Evolutionary conservation across 352 stramenopile species (phyloP).

Genomic region (Phytopythium vexans): DNA sequence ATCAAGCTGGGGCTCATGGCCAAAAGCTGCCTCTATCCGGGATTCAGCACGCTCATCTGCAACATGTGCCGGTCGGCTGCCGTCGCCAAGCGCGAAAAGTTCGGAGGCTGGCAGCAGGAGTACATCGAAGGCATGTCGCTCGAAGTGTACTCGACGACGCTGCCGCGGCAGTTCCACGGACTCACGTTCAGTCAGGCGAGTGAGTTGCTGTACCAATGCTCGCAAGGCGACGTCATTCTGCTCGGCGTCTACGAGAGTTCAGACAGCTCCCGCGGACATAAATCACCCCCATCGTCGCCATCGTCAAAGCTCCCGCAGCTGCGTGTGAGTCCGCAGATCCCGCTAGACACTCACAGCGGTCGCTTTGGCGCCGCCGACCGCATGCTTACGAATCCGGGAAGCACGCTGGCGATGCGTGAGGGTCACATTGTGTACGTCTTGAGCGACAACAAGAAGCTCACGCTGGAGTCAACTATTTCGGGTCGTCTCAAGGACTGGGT

Average conservation of each 20-base stretch:
- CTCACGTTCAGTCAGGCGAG: conserved; percentile 54
- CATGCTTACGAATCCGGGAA: conserved; percentile 52
- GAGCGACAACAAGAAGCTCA: conserved; percentile 64
- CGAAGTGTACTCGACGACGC: conserved; percentile 52
- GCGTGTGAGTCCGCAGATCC: conserved; percentile 5
- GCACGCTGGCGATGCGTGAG: conserved; percentile 29
- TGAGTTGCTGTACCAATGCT: conserved; percentile 52
- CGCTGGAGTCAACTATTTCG: conserved; percentile 35
- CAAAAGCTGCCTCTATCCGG: conserved; percentile 60
- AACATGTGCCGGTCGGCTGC: conserved; percentile 56
- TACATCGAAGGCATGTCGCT: conserved; percentile 52
- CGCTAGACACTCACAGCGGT: conserved; percentile 12
- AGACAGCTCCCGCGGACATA: neutral
- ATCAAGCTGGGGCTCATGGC: conserved; percentile 62
- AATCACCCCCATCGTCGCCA: neutral
- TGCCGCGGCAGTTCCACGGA: conserved; percentile 38
- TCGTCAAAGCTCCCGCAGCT: conserved; percentile 11
- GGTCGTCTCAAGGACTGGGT: conserved; percentile 45
- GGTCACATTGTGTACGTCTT: conserved; percentile 65
- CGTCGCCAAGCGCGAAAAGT: conserved; percentile 16
- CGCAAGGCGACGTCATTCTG: conserved; percentile 54
- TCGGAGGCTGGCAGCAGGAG: conserved; percentile 40
- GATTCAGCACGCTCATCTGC: conserved; percentile 55
- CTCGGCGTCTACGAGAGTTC: conserved; percentile 39
- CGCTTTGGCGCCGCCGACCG: neutral